Base-by-base conservation (phyloP, 768 basidiomycete species). In the Pisolithus albus region DNA sequence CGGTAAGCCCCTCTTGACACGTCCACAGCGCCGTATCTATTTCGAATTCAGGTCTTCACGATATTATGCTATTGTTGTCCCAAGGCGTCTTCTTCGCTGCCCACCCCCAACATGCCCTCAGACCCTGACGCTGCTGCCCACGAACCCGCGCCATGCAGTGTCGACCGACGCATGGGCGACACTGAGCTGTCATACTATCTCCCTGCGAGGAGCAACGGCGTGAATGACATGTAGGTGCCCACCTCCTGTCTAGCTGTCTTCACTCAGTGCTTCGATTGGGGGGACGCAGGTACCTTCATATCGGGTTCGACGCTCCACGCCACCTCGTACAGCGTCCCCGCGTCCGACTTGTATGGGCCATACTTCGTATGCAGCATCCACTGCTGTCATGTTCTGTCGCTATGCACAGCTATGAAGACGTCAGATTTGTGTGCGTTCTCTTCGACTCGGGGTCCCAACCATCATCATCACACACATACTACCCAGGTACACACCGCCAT, bases 171-270 rank as follows among this genome's bases (percentile, higher is more conserved):
- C 51, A 69, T 92, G 46, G 87, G 88, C 5, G 81, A 88, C 52
- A 88, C 81, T 21, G 89, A 92, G 67, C 65, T 77, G 7, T 88
- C 86, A 1, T 93, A 91, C 67, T 92, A 79, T 64, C 74, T 92
- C 9, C 89, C 87, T 3, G 82, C 83, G 3, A 75, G 90, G n/a
- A 83, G 82, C 42, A 79, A 73, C 49, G 87, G 87, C 5, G 89
- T 92, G 32, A 93, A 93, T 59, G 90, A 93, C 64, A 92, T 93
- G 90, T 89, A 59, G 5, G 51, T 54, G 80, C 63, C 26, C 34
- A 24, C 56, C 42, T 30, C 28, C 34, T 30, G n/a, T 16, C 5
- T 5, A n/a, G 30, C 11, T 15, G 5, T 13, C 7, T 15, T 46
- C 21, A 36, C 46, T 21, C 11, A 7, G 21, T 47, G 1, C 19